Evolutionary conservation across 345 rosid genomes (phyloP).

Genomic region (Sonneratia alba): DNA sequence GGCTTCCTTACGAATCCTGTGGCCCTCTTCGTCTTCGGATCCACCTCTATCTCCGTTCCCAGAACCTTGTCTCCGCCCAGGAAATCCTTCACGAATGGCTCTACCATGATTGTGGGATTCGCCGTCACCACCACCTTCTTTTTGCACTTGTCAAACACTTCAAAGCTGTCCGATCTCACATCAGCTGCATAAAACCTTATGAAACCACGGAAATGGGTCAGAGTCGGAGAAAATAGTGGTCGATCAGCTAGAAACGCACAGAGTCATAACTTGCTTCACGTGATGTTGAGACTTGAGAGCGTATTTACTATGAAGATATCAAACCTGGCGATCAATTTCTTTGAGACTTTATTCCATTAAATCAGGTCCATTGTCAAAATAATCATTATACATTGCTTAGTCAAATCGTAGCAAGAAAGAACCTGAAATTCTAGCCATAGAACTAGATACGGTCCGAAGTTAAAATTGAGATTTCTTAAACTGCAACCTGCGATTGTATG

Average conservation of each 20-base stretch:
- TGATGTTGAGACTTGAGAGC: not conserved
- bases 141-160: slow-evolving; percentile 72
- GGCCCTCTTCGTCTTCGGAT: slow-evolving; percentile 60
- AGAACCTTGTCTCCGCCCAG: slow-evolving; percentile 82
- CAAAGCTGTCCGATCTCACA: slow-evolving; percentile 74
- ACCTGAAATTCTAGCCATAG: not conserved
- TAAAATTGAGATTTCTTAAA: not conserved
- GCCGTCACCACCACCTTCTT: slow-evolving; percentile 95
- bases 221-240: not conserved
- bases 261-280: not conserved
- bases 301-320: no score
- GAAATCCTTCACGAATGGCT: slow-evolving; percentile 80
- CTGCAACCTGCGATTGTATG: no score
- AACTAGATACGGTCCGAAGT: not conserved
- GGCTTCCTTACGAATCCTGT: slow-evolving; percentile 88
- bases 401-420: not conserved
- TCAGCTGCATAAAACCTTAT: slow-evolving; percentile 81
- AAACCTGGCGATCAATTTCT: no score
- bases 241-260: not conserved
- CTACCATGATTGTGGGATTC: slow-evolving; percentile 84
- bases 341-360: no score
- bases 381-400: no score
- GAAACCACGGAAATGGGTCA: not conserved
- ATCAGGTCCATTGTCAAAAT: no score
- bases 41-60: slow-evolving; percentile 92